phyloP scores from a whole-genome alignment of 495 filamentous ascomycete species.

The Penicillium turbatum region DNA sequence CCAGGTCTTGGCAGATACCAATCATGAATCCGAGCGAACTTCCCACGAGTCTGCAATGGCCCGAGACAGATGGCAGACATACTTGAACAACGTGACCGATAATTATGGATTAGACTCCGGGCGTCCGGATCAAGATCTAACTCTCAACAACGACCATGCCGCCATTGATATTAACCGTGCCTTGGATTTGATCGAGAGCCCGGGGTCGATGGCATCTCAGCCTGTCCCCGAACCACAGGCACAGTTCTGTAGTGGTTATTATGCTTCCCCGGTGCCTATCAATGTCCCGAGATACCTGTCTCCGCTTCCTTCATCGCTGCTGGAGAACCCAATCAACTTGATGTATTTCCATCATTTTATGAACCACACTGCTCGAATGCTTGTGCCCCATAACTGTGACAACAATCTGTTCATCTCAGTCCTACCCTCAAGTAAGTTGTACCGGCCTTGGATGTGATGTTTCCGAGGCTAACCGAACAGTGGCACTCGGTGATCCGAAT shows the following conservation, averaged over 20 bases:
- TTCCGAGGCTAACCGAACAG: constrained; percentile 28
- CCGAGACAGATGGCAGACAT: constrained; percentile 38
- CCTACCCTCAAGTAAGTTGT: constrained; percentile 59
- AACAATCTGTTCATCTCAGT: constrained; percentile 71
- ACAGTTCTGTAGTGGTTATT: constrained; percentile 49
- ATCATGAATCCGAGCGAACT: constrained; percentile 6
- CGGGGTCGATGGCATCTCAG: constrained; percentile 6
- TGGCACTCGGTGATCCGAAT: constrained; percentile 64
- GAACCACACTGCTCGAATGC: constrained; percentile 69
- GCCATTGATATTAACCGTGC: constrained; percentile 45
- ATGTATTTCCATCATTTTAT: constrained; percentile 76
- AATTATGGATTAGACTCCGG: constrained; percentile 67
- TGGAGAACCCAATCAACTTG: constrained; percentile 75
- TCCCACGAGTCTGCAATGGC: constrained; percentile 18
- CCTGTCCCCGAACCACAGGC: constrained; percentile 9
- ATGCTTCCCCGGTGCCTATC: constrained; percentile 63
- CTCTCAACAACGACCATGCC: constrained; percentile 64
- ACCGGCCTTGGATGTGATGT: background rate
- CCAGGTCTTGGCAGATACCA: background rate
- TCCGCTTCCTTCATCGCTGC: constrained; percentile 61
- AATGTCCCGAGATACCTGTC: constrained; percentile 62
- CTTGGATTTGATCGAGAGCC: constrained; percentile 22
- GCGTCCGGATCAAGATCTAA: constrained; percentile 61
- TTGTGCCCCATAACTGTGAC: constrained; percentile 71
- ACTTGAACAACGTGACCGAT: constrained; percentile 40